Evolutionary conservation across 2,329 filamentous ascomycete species (phyloP).

Genomic region (Elsinoe batatas): DNA sequence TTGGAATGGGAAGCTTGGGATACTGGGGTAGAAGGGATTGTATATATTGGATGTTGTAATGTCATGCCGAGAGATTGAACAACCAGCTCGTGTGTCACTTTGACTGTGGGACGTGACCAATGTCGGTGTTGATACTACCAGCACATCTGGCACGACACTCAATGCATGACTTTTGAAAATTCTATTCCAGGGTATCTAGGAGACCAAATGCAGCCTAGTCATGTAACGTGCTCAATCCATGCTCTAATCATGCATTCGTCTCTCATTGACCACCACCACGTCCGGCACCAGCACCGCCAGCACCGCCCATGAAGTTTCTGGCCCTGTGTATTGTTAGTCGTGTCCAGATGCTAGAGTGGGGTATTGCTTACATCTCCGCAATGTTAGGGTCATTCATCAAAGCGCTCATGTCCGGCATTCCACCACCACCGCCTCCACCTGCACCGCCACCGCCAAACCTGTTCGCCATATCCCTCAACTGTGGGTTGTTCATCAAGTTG

Average conservation of each 20-base stretch:
- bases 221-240: background rate
- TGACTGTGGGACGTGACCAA: no score
- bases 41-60: no score
- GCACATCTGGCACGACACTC: no score
- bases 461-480: constrained; percentile 76
- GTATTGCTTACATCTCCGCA: constrained; percentile 71
- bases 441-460: constrained; percentile 49
- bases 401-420: constrained; percentile 76
- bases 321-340: constrained; percentile 40
- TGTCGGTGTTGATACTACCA: no score
- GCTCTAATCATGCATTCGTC: background rate
- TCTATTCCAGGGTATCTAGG: constrained; percentile 9
- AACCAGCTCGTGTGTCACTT: no score
- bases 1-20: background rate
- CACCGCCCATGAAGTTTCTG: constrained; percentile 56
- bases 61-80: no score
- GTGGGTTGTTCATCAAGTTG: constrained; percentile 90
- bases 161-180: background rate
- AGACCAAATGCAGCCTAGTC: background rate
- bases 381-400: constrained; percentile 90
- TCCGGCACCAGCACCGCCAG: constrained; percentile 20
- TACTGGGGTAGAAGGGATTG: no score
- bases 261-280: constrained; percentile 14
- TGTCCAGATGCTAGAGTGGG: background rate
- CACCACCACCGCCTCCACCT: constrained; percentile 49